A percentile compares a stretch with the other conserved stretches of the same genome.
Conservation (phyloP, 2,329 filamentous ascomycete species). For the Talaromyces pinophilus region DNA sequence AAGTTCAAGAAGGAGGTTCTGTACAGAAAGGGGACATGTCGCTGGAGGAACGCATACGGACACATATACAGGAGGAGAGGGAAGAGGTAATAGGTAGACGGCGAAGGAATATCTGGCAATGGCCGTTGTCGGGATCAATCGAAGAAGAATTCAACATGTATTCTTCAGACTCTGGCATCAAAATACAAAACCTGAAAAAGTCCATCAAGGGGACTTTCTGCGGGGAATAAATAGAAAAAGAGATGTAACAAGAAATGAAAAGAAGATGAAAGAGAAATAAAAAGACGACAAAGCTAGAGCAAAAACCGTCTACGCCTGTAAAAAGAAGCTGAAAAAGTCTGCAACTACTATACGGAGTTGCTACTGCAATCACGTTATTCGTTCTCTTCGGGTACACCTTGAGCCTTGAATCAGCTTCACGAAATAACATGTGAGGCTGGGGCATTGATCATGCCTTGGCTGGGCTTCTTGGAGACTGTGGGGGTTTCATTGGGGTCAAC, state of each 20-base stretch:
- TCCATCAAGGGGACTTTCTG: constrained; percentile 5
- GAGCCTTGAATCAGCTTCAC: constrained; percentile 23
- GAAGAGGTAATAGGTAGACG: background rate
- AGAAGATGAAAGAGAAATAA: constrained; percentile 25
- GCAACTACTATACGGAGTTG: constrained; percentile 1
- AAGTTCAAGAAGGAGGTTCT: constrained; percentile 1
- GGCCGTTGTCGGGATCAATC: background rate
- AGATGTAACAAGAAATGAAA: constrained; percentile 24
- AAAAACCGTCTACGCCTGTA: constrained; percentile 19
- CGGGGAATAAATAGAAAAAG: constrained; percentile 25
- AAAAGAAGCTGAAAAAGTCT: constrained; percentile 1
- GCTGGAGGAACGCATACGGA: background rate
- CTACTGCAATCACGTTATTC: constrained; percentile 16
- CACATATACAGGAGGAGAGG: background rate
- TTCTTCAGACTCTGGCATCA: constrained; percentile 15
- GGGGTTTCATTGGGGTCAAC: constrained; percentile 40
- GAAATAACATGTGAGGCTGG: constrained; percentile 37
- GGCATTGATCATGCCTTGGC: constrained; percentile 41
- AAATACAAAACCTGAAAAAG: constrained; percentile 20
- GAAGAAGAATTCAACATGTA: background rate
- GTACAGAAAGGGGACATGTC: constrained; percentile 11
- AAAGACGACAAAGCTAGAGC: constrained; percentile 17
- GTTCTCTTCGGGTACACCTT: constrained; percentile 1
- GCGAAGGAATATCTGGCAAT: background rate
- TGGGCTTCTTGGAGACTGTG: constrained; percentile 43